Evolutionary conservation across 2,329 filamentous ascomycete genomes (phyloP).

Genomic region (Penicillium sp.): DNA sequence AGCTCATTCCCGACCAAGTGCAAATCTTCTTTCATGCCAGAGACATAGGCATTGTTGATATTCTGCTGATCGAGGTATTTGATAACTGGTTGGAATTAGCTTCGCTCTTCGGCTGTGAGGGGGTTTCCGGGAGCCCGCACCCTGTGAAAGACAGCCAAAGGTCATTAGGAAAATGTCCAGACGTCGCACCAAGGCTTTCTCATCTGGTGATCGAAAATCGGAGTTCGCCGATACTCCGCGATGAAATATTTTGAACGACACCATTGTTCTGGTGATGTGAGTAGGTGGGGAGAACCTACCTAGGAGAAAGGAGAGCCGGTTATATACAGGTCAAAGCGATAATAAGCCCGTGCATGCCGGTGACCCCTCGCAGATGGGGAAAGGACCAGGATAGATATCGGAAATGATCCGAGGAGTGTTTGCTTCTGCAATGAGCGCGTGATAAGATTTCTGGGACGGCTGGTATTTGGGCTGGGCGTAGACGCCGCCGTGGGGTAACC

Average conservation of each 20-base stretch:
- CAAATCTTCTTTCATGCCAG: constrained; percentile 27
- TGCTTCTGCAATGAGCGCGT: background rate
- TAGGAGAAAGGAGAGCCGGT: background rate
- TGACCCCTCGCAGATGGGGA: constrained; percentile 15
- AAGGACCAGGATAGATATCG: background rate
- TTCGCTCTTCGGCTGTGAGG: background rate
- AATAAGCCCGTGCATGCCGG: background rate
- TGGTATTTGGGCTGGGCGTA: too few relatives aligned
- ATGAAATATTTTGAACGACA: constrained; percentile 13
- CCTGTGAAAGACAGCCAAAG: constrained; percentile 42
- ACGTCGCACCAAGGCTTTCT: constrained; percentile 37
- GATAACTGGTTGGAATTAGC: constrained; percentile 16
- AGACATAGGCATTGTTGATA: constrained; percentile 30
- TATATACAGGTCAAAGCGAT: background rate
- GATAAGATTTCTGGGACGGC: constrained; percentile 1
- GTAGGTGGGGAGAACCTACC: background rate
- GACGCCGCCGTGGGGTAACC: too few relatives aligned
- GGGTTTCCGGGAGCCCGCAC: constrained; percentile 14
- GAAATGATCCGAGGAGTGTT: constrained; percentile 8
- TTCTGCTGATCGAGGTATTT: constrained; percentile 28
- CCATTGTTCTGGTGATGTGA: constrained; percentile 8
- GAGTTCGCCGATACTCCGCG: constrained; percentile 7
- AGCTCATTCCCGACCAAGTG: constrained; percentile 23
- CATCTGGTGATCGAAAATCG: constrained; percentile 27
- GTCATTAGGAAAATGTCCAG: constrained; percentile 41